phyloP scores from a whole-genome alignment of 257 asterid genomes.

The Solanum sitiens region DNA sequence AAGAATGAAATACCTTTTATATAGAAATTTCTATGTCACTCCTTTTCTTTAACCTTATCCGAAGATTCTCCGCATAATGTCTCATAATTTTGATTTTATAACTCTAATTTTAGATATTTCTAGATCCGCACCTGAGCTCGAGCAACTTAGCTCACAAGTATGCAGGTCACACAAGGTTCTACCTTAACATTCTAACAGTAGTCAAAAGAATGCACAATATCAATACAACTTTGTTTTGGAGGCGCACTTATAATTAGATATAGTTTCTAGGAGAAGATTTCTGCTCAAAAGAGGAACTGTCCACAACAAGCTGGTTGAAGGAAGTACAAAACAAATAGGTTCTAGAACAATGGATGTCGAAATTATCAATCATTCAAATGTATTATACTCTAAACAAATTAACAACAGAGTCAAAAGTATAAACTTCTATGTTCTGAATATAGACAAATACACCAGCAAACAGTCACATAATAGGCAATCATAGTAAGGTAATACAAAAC shows the following conservation, averaged over 20 bases:
- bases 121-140: no score
- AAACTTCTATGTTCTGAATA: background rate
- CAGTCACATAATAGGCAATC: background rate
- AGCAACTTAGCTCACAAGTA: background rate
- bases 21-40: no score
- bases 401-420: background rate
- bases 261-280: background rate
- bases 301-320: background rate
- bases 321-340: background rate
- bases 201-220: background rate
- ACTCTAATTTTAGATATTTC: no score
- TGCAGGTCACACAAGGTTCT: background rate
- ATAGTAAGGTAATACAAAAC: background rate
- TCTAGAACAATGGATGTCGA: background rate
- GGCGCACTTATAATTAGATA: background rate
- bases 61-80: no score
- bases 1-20: no score
- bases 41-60: no score
- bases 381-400: background rate
- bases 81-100: no score
- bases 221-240: background rate
- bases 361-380: background rate
- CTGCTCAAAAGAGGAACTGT: background rate
- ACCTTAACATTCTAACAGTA: background rate
- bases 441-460: background rate